A percentile compares a stretch with the other conserved stretches of the same genome.
Evolutionary conservation across 495 filamentous ascomycete genomes (phyloP).

Genomic region (Podospora pseudopauciseta): DNA sequence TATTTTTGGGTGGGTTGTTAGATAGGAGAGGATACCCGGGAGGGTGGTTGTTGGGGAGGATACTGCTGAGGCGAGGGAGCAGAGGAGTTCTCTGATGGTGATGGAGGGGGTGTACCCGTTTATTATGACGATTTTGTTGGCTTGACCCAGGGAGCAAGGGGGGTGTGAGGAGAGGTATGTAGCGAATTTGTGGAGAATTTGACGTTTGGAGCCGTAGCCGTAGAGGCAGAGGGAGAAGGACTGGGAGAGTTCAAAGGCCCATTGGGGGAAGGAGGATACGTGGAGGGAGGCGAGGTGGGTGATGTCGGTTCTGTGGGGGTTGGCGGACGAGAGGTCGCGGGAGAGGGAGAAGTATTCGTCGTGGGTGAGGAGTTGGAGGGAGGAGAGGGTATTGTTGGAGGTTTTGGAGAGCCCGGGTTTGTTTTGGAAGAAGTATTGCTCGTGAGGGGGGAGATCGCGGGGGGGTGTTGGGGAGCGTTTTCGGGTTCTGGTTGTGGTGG

Average conservation of each 20-base stretch:
- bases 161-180: conserved; percentile 57
- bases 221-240: conserved; percentile 90
- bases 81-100: conserved; percentile 75
- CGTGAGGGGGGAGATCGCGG: conserved; percentile 73
- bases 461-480: conserved; percentile 78
- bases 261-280: conserved; percentile 78
- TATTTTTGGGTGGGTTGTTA: conserved; percentile 23
- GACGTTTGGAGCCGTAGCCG: conserved; percentile 85
- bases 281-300: conserved; percentile 71
- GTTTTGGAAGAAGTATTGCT: conserved; percentile 92
- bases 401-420: conserved; percentile 75
- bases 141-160: conserved; percentile 22
- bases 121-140: conserved; percentile 67
- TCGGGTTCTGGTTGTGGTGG: conserved; percentile 31
- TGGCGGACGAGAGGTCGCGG: conserved; percentile 50
- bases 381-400: conserved; percentile 78
- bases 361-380: conserved; percentile 73
- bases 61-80: conserved; percentile 63
- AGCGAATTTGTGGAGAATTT: conserved; percentile 73
- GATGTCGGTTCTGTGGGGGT: conserved; percentile 70
- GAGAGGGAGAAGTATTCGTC: conserved; percentile 83
- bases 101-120: conserved; percentile 82
- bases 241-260: conserved; percentile 85
- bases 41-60: conserved; percentile 54
- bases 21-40: conserved; percentile 53